Evolutionary conservation across 345 rosid species (phyloP), one percentile per base, ranked within the genome.

Genomic region (Excoecaria agallocha): DNA sequence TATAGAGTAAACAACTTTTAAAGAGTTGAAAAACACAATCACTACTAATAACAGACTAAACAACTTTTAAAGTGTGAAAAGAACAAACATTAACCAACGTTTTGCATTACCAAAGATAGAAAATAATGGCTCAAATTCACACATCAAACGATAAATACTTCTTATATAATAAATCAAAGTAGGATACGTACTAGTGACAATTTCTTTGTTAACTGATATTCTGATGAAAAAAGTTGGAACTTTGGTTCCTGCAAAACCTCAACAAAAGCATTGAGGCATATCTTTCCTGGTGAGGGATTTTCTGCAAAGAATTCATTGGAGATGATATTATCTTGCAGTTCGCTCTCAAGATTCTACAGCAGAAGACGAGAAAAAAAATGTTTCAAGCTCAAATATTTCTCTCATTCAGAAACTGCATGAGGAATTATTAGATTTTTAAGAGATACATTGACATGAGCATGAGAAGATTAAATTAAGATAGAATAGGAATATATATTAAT

Each of bases 221-320:
- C 97, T 70, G 86, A 84, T 78, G 88, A 94, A 30, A 93, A 79
- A 17, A 46, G 73, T 68, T 68, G 90, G 76, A 90, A 86, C 75
- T 81, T 85, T 35, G 89, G 89, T 71, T 83, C 89, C 73, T 65
- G 79, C 63, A 95, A 73, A 84, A 77, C 79, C 74, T 84, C 86
- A 57, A 73, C 58, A 70, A 87, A 80, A 69, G 77, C 85, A 57
- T 66, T 52, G 48, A 87, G 73, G 76, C 78, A 38, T 77, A 72
- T 73, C 58, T 80, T 72, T 81, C 79, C 80, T 49, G 74, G 77
- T 48, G 77, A 72, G 37, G 22, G 71, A 82, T 69, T 79, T 73
- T 82, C 81, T 5, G 76, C 58, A 76, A 70, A 70, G 54, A 75
- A 63, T 72, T 81, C 84, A 57, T 75, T 77, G 69, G 79, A 35